These are phyloP conservation scores for Tolypocladium cylindrosporum DNA, from an alignment of 2,329 filamentous ascomycete species.

Conservation along the genomic window DNA sequence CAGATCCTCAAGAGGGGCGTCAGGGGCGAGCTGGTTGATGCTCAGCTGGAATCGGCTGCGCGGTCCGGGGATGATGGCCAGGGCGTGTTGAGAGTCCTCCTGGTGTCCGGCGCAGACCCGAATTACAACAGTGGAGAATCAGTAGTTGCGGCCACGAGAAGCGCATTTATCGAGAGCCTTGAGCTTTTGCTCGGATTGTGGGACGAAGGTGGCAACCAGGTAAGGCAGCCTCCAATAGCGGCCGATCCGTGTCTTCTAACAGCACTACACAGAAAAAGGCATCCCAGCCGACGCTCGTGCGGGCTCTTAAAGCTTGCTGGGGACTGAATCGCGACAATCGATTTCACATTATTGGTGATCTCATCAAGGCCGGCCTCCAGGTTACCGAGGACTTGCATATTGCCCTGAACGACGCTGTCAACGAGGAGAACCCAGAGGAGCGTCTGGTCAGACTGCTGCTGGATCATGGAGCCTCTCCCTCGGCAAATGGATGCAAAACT, in stretches of 20 bases:
- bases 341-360: conserved; percentile 35
- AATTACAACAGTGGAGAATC: conserved; percentile 46
- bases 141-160: conserved; percentile 42
- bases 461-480: conserved; percentile 39
- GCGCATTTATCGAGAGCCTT: conserved; percentile 38
- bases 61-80: conserved; percentile 39
- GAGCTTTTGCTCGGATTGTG: conserved; percentile 40
- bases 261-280: conserved; percentile 28
- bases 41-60: conserved; percentile 42
- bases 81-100: conserved; percentile 37
- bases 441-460: conserved; percentile 37
- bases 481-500: conserved; percentile 40
- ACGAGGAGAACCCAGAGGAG: conserved; percentile 40
- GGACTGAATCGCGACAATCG: conserved; percentile 37
- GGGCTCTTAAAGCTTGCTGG: conserved; percentile 44
- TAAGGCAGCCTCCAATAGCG: conserved; percentile 10
- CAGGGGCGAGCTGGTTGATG: conserved; percentile 38
- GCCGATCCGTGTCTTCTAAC: neutral
- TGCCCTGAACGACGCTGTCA: conserved; percentile 39
- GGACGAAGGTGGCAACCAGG: conserved; percentile 29
- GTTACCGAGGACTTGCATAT: conserved; percentile 39
- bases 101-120: conserved; percentile 42
- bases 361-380: conserved; percentile 41
- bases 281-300: conserved; percentile 34
- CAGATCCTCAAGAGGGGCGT: conserved; percentile 40